These are phyloP conservation scores for Haplographium delicatum DNA, from an alignment of 495 filamentous ascomycete genomes.

Conservation along the genomic window DNA sequence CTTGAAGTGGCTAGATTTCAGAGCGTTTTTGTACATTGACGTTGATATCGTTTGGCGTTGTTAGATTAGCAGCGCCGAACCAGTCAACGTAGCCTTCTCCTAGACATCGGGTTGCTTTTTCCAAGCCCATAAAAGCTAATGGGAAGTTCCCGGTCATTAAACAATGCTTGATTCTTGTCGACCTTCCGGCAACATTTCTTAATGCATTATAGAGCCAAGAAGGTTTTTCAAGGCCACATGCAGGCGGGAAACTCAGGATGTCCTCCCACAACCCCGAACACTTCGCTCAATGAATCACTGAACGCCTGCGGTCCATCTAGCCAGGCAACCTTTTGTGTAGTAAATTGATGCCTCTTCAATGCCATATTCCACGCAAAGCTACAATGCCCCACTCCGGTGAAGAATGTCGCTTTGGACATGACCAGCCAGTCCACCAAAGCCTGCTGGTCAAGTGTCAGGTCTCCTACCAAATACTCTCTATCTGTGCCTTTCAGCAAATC, in stretches of 20 bases:
- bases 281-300: constrained; percentile 20
- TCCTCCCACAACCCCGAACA: constrained; percentile 11
- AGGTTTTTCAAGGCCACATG: constrained; percentile 16
- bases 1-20: too few relatives aligned
- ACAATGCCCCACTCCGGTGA: constrained; percentile 19
- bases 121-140: too few relatives aligned
- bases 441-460: constrained; percentile 20
- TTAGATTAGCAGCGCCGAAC: too few relatives aligned
- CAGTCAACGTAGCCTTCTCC: too few relatives aligned
- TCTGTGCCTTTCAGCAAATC: constrained; percentile 17
- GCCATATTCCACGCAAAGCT: constrained; percentile 25
- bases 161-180: too few relatives aligned
- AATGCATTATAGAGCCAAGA: neutral
- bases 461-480: constrained; percentile 3
- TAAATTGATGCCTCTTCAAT: constrained; percentile 17
- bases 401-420: constrained; percentile 14
- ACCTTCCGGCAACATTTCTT: neutral
- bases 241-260: constrained; percentile 20
- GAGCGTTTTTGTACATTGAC: too few relatives aligned
- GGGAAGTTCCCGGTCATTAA: too few relatives aligned
- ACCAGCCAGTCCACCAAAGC: constrained; percentile 22
- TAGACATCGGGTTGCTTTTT: too few relatives aligned
- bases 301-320: constrained; percentile 8
- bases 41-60: too few relatives aligned
- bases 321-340: neutral